A percentile compares a stretch with the other conserved stretches of the same genome.
Conservation (phyloP, 345 rosid species). For the Eutrema japonicum region DNA sequence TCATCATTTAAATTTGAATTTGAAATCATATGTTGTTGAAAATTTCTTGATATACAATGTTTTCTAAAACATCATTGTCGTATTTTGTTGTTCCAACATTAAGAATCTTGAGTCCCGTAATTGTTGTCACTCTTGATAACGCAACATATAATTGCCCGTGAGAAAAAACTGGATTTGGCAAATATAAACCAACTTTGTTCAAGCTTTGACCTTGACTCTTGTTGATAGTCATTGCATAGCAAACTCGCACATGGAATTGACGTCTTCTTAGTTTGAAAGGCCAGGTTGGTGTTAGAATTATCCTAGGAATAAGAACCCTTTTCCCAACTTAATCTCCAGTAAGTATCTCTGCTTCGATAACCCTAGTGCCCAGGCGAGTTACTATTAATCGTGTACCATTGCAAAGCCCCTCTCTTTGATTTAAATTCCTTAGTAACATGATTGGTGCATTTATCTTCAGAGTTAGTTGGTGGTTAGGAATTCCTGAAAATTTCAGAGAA, state of each 20-base stretch:
- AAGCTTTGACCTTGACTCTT: constrained; percentile 9
- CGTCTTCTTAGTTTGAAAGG: background rate
- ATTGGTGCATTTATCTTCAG: constrained; percentile 2
- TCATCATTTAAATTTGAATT: too few relatives aligned
- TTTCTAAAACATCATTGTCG: background rate
- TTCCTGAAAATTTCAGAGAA: background rate
- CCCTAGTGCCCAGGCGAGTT: background rate
- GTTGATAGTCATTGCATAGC: constrained; percentile 16
- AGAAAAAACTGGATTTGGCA: background rate
- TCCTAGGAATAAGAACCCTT: constrained; percentile 2
- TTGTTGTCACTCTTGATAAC: constrained; percentile 6
- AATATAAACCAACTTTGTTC: background rate
- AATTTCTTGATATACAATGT: constrained; percentile 1
- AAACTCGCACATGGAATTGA: background rate
- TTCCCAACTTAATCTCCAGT: background rate
- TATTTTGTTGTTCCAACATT: background rate
- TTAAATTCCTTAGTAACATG: constrained; percentile 8
- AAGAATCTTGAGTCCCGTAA: background rate
- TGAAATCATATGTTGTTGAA: background rate
- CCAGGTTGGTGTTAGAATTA: constrained; percentile 12
- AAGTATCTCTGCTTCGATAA: constrained; percentile 24
- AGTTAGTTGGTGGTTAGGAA: constrained; percentile 4
- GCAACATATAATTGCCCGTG: background rate
- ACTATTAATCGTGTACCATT: constrained; percentile 12
- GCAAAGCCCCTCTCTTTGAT: background rate